Conservation (phyloP, 192 early-diverging fungal species). For the Chytriomyces hyalinus region DNA sequence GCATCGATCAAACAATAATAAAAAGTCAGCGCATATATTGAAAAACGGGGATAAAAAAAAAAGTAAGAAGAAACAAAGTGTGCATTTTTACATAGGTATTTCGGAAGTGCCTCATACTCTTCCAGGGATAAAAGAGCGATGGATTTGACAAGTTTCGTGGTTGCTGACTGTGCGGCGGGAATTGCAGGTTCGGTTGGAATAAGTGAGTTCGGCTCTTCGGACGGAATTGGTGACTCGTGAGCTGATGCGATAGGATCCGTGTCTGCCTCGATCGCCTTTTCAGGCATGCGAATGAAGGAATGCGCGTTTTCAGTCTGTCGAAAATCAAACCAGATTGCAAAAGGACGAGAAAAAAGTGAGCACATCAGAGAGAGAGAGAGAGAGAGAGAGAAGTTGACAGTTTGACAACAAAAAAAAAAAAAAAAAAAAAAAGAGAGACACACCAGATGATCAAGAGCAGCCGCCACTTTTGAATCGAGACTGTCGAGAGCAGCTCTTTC, state of each 20-base stretch:
- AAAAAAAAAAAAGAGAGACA: not conserved
- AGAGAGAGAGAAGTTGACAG: not conserved
- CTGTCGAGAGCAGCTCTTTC: not conserved
- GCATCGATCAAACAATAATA: no score
- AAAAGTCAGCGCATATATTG: not conserved
- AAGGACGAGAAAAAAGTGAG: no score
- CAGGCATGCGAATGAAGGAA: no score
- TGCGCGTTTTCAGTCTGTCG: no score
- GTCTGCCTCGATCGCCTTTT: no score
- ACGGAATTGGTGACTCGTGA: no score
- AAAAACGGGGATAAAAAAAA: not conserved
- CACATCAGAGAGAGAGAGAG: not conserved
- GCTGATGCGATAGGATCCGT: no score
- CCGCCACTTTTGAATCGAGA: not conserved
- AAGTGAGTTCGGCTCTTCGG: not conserved
- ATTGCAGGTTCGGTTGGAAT: not conserved
- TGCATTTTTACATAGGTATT: constrained; percentile 41
- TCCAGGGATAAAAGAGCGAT: not conserved
- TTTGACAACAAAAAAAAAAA: not conserved
- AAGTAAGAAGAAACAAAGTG: not conserved
- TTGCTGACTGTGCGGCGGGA: not conserved
- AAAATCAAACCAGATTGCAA: no score
- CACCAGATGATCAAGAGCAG: not conserved
- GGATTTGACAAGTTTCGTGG: not conserved
- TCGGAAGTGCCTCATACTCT: constrained; percentile 42